Evolutionary conservation across 2,329 filamentous ascomycete species (phyloP).

Genomic region (Davidsoniella eucalypti): DNA sequence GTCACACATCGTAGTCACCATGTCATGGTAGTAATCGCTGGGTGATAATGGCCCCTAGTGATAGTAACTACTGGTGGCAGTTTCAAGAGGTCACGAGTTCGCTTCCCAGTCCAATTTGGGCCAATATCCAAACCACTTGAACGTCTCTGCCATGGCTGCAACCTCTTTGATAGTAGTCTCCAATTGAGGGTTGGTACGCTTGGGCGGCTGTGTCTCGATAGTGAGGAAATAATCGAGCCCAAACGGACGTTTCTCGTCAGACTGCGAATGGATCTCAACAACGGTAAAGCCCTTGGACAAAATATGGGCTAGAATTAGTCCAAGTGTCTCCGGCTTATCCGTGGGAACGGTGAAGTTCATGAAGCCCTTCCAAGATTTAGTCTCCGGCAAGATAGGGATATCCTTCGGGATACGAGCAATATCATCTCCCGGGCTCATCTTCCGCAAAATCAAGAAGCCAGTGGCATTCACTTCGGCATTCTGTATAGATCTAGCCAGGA

Average conservation of each 20-base stretch:
- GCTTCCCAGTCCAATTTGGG: constrained; percentile 11
- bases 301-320: constrained; percentile 4
- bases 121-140: constrained; percentile 59
- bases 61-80: background rate
- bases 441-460: constrained; percentile 53
- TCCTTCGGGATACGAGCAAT: constrained; percentile 8
- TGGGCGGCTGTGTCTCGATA: constrained; percentile 9
- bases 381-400: constrained; percentile 4
- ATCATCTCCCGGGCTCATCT: constrained; percentile 15
- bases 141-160: constrained; percentile 38
- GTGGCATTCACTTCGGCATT: constrained; percentile 64
- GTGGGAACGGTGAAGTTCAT: constrained; percentile 6
- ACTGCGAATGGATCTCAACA: constrained; percentile 10
- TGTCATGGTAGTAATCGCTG: no score
- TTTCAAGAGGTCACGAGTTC: background rate
- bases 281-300: constrained; percentile 2
- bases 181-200: constrained; percentile 24
- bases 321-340: constrained; percentile 5
- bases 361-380: constrained; percentile 8
- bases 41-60: background rate
- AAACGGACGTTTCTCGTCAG: constrained; percentile 8
- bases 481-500: constrained; percentile 55
- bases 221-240: constrained; percentile 10
- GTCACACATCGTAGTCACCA: no score
- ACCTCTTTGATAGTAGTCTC: constrained; percentile 44